A percentile compares a stretch with the other conserved stretches of the same genome.
phyloP scores from a whole-genome alignment of 2,329 filamentous ascomycete species.

The Penicillium sp. region DNA sequence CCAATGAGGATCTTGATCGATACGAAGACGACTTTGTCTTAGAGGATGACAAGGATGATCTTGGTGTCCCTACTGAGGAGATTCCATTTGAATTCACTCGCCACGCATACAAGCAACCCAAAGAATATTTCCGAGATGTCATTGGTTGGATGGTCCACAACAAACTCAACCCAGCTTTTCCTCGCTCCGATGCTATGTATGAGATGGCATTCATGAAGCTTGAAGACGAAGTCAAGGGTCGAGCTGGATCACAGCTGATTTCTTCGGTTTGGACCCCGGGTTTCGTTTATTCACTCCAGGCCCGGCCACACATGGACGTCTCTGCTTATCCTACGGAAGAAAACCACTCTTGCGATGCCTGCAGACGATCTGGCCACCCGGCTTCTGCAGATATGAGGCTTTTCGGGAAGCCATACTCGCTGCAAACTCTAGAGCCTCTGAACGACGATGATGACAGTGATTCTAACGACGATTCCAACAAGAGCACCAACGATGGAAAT shows the following conservation, averaged over 20 bases:
- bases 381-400: conserved; percentile 67
- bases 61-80: conserved; percentile 58
- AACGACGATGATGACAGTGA: conserved; percentile 47
- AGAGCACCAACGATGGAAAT: conserved; percentile 30
- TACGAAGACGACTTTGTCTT: conserved; percentile 67
- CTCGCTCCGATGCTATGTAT: conserved; percentile 65
- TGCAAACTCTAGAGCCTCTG: conserved; percentile 66
- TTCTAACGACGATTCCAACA: conserved; percentile 31
- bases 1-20: conserved; percentile 52
- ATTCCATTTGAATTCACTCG: conserved; percentile 71
- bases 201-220: conserved; percentile 69
- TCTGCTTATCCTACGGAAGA: conserved; percentile 47
- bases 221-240: conserved; percentile 67
- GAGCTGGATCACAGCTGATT: conserved; percentile 69
- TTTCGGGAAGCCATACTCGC: conserved; percentile 65
- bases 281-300: conserved; percentile 66
- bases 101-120: conserved; percentile 65
- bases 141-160: conserved; percentile 82
- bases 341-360: conserved; percentile 65
- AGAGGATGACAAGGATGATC: conserved; percentile 60
- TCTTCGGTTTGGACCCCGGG: conserved; percentile 69
- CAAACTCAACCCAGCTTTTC: conserved; percentile 71
- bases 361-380: conserved; percentile 68
- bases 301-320: conserved; percentile 63
- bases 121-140: conserved; percentile 71